Percentiles rank a stretch among this genome's conserved stretches.
These are phyloP conservation scores for Colletotrichum sp. DNA, from an alignment of 2,329 filamentous ascomycete species.

Conservation along the genomic window DNA sequence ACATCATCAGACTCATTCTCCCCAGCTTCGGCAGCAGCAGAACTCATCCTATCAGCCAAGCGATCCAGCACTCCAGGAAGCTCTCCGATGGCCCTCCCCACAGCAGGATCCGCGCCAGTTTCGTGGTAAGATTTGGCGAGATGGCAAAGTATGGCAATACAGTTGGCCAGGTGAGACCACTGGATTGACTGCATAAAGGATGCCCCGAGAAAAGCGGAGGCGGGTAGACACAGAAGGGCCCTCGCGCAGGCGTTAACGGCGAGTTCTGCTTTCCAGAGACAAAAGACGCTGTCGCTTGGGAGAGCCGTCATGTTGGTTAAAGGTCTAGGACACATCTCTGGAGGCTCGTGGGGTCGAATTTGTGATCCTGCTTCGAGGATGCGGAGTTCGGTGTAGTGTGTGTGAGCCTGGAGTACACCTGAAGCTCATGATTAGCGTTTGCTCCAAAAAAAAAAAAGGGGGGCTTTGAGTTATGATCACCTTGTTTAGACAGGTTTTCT, in stretches of 20 bases:
- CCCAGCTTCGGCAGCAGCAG: not conserved
- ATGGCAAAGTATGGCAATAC: not conserved
- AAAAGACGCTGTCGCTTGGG: not conserved
- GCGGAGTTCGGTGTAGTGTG: not conserved
- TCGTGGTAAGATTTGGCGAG: not conserved
- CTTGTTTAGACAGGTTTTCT: not conserved
- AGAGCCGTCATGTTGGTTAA: not conserved
- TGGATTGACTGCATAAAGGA: not conserved
- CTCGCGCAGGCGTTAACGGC: not conserved
- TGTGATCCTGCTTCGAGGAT: not conserved
- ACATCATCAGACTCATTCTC: fast-evolving
- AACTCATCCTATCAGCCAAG: fast-evolving
- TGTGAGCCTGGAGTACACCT: not conserved
- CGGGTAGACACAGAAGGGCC: not conserved
- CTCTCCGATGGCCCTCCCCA: not conserved
- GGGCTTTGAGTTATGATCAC: fast-evolving
- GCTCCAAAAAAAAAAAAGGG: fast-evolving
- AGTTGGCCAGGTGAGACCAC: not conserved
- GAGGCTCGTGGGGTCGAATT: not conserved
- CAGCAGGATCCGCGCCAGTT: not conserved
- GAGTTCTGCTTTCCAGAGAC: not conserved
- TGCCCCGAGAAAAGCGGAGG: not conserved
- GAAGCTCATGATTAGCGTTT: not conserved
- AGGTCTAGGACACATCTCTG: not conserved
- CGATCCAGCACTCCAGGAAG: not conserved